Conservation (phyloP, 2,329 filamentous ascomycete genomes). For the Diaporthe nobilis region DNA sequence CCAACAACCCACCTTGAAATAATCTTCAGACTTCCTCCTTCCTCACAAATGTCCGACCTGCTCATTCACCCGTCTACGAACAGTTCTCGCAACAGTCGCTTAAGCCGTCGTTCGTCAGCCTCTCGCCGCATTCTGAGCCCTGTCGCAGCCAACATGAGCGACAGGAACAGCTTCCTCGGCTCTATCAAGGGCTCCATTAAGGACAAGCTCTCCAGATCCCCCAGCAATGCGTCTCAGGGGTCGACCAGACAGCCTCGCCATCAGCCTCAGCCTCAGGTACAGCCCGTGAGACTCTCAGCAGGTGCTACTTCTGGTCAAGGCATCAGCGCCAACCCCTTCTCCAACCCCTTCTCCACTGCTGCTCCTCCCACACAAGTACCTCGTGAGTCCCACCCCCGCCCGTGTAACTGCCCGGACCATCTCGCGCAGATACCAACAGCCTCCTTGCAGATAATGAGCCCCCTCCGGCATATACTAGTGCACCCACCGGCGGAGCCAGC, state of each 20-base stretch:
- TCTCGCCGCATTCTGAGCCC: constrained; percentile 14
- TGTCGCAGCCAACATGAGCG: constrained; percentile 32
- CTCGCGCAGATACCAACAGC: background rate
- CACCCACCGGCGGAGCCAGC: constrained; percentile 39
- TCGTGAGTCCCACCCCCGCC: constrained; percentile 39
- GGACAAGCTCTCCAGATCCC: constrained; percentile 52
- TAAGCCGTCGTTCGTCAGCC: background rate
- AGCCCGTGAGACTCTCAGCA: constrained; percentile 33
- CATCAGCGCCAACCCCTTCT: constrained; percentile 43
- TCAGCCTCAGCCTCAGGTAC: constrained; percentile 35
- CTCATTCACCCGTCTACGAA: constrained; percentile 35
- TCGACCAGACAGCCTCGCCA: constrained; percentile 43
- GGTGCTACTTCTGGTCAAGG: constrained; percentile 36
- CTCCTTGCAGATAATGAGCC: constrained; percentile 47
- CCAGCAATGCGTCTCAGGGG: constrained; percentile 36
- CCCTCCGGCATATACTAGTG: constrained; percentile 54
- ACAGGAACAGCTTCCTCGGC: constrained; percentile 44
- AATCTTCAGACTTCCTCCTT: background rate
- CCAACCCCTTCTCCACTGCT: constrained; percentile 42
- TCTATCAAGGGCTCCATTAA: constrained; percentile 52
- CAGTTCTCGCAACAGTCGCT: constrained; percentile 28
- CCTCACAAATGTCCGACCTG: constrained; percentile 36
- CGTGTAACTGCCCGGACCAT: too few relatives aligned
- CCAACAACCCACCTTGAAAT: background rate
- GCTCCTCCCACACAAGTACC: constrained; percentile 44